These are phyloP conservation scores for Ampelomyces quisqualis DNA, from an alignment of 2,329 filamentous ascomycete genomes.

Conservation along the genomic window DNA sequence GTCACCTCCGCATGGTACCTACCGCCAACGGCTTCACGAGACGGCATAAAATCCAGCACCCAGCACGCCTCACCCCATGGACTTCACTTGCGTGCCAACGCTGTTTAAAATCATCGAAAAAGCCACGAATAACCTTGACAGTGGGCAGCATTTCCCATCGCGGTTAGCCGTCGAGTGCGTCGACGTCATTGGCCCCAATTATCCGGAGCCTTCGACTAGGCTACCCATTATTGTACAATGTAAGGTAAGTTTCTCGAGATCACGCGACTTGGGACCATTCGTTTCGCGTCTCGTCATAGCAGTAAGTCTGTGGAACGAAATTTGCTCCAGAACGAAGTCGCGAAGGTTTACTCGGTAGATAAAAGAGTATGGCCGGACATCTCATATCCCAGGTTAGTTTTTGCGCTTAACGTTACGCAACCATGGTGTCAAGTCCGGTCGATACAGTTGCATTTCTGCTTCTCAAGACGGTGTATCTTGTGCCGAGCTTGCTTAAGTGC, in stretches of 20 bases:
- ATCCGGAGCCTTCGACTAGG: too few species aligned
- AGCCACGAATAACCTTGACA: not conserved
- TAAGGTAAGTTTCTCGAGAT: too few species aligned
- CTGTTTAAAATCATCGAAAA: not conserved
- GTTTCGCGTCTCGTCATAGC: too few species aligned
- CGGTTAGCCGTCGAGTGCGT: not conserved
- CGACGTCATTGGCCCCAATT: too few species aligned
- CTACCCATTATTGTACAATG: not conserved
- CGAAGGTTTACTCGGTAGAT: too few species aligned
- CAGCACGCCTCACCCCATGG: not conserved
- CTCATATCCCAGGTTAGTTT: too few species aligned
- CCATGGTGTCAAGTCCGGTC: not conserved
- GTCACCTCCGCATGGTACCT: not conserved
- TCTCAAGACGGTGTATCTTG: not conserved
- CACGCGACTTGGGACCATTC: too few species aligned
- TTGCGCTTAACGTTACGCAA: not conserved
- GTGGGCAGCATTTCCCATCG: not conserved
- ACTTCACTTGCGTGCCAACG: not conserved
- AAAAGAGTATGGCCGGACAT: too few species aligned
- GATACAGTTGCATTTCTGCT: not conserved
- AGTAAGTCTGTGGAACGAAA: too few species aligned
- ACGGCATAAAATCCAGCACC: not conserved
- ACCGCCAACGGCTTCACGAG: not conserved
- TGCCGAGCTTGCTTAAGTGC: slow-evolving; percentile 1
- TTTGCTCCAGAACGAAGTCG: too few species aligned